Evolutionary conservation across 75 land plant species (phyloP).

Genomic region (Adiantum capillusveneris): DNA sequence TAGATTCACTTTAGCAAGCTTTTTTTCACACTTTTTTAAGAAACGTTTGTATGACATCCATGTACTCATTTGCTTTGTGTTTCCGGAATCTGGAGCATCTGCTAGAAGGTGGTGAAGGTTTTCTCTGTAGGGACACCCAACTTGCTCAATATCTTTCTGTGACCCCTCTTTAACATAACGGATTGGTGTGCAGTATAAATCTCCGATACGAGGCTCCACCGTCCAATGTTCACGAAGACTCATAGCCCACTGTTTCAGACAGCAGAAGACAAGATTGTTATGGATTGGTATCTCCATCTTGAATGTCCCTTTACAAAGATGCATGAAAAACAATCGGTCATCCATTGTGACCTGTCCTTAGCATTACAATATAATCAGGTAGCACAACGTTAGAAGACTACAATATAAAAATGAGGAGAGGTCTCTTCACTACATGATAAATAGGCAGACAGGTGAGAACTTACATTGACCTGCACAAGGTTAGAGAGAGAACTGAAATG

Average conservation of each 20-base stretch:
- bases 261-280: background rate
- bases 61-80: background rate
- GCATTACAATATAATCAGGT: no score
- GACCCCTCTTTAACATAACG: background rate
- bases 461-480: no score
- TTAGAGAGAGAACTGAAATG: no score
- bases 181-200: background rate
- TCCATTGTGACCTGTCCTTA: no score
- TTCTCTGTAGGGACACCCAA: background rate
- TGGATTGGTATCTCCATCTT: no score
- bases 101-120: background rate
- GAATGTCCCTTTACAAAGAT: no score
- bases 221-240: slow-evolving; percentile 5
- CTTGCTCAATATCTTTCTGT: background rate
- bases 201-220: slow-evolving; percentile 3
- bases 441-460: no score
- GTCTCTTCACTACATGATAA: no score
- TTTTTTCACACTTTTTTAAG: background rate
- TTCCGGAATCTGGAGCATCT: background rate
- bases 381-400: no score
- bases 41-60: slow-evolving; percentile 1
- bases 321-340: no score
- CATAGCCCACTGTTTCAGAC: slow-evolving; percentile 5
- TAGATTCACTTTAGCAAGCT: background rate
- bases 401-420: no score